These are phyloP conservation scores for Vanrija pseudolonga DNA, from an alignment of 1,284 basidiomycete genomes.

Conservation along the genomic window DNA sequence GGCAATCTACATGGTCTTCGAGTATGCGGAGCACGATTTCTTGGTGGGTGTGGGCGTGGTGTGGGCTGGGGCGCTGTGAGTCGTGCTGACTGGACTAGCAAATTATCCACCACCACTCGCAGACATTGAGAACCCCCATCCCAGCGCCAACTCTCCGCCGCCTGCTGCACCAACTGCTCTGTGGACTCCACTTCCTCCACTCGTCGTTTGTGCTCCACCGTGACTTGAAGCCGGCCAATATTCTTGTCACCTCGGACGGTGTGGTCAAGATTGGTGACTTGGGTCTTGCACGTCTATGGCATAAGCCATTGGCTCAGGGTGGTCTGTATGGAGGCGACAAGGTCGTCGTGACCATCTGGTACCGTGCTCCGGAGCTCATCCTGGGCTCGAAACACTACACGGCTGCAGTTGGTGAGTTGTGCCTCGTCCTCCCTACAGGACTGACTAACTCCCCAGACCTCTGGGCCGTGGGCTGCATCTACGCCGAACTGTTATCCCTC, in stretches of 20 bases:
- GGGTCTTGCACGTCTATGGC: slow-evolving; percentile 77
- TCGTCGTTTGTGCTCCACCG: slow-evolving; percentile 76
- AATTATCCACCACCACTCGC: slow-evolving; percentile 96
- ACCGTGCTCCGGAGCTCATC: slow-evolving; percentile 90
- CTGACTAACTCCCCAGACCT: slow-evolving; percentile 56
- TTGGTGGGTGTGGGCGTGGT: slow-evolving; percentile 57
- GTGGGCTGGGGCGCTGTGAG: not conserved
- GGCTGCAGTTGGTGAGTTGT: slow-evolving; percentile 65
- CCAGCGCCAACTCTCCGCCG: slow-evolving; percentile 79
- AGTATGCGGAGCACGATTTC: slow-evolving; percentile 98
- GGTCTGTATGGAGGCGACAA: slow-evolving; percentile 77
- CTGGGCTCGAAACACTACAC: slow-evolving; percentile 96
- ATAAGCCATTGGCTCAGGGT: slow-evolving; percentile 41
- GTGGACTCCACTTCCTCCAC: slow-evolving; percentile 92
- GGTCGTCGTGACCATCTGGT: slow-evolving; percentile 99
- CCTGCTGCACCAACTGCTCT: slow-evolving; percentile 90
- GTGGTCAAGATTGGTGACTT: slow-evolving; percentile 97
- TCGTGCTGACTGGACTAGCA: slow-evolving; percentile 58
- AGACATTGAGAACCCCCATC: slow-evolving; percentile 72
- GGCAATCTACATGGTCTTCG: slow-evolving; percentile 98
- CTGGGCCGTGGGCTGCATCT: slow-evolving; percentile 96
- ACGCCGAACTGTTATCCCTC: slow-evolving; percentile 88
- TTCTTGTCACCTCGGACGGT: slow-evolving; percentile 83
- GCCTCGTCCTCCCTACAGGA: too few relatives aligned
- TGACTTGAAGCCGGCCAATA: slow-evolving; percentile 93